Conservation (phyloP, 2,329 filamentous ascomycete genomes). For the Talaromyces sp. region DNA sequence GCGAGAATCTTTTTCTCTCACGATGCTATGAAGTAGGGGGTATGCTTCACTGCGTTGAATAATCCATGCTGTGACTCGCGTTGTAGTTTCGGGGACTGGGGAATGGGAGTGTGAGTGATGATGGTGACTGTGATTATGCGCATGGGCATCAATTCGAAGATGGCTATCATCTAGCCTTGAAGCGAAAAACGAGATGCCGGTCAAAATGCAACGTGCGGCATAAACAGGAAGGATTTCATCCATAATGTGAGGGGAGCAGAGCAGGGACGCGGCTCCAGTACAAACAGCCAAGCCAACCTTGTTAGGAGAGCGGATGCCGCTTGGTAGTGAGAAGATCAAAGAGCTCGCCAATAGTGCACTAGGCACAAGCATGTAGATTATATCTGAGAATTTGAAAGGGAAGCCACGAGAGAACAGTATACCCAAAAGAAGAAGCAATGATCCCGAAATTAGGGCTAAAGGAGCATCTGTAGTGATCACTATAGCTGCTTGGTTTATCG, state of each 20-base stretch:
- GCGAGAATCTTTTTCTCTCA: constrained; percentile 88
- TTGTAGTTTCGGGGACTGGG: constrained; percentile 53
- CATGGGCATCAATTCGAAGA: constrained; percentile 31
- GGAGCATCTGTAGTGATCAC: constrained; percentile 29
- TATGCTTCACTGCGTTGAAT: constrained; percentile 70
- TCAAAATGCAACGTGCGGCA: constrained; percentile 30
- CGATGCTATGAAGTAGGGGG: constrained; percentile 80
- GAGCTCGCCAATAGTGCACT: constrained; percentile 31
- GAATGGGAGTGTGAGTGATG: constrained; percentile 32
- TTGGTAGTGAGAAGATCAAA: constrained; percentile 29
- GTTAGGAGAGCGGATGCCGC: constrained; percentile 29
- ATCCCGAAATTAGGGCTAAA: constrained; percentile 32
- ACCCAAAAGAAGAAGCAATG: constrained; percentile 26
- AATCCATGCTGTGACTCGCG: constrained; percentile 71
- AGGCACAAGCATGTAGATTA: constrained; percentile 26
- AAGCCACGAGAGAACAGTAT: constrained; percentile 26
- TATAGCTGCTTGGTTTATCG: constrained; percentile 10
- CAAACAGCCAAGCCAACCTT: constrained; percentile 37
- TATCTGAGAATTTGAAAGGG: constrained; percentile 25
- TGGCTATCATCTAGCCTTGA: constrained; percentile 37
- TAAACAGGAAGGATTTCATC: constrained; percentile 32
- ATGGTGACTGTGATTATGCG: constrained; percentile 35
- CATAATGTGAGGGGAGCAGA: constrained; percentile 33
- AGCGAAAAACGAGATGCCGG: constrained; percentile 34
- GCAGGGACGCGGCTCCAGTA: constrained; percentile 30